phyloP scores from a whole-genome alignment of 1,284 basidiomycete genomes.

The Moesziomyces antarcticus region DNA sequence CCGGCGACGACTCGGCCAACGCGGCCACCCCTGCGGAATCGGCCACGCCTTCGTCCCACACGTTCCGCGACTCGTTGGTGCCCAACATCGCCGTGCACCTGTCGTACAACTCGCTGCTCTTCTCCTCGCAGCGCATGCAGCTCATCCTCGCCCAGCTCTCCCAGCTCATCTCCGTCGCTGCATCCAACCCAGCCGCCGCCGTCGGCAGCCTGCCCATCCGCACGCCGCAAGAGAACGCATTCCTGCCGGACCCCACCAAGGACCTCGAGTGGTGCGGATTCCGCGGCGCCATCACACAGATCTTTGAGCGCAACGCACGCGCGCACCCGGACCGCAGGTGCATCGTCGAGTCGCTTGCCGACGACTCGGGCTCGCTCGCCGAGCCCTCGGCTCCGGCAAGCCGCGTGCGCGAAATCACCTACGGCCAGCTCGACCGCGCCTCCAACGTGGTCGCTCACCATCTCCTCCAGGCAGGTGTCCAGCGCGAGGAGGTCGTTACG shows the following conservation, averaged over 20 bases:
- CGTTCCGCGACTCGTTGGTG: constrained; percentile 70
- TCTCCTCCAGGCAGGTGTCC: constrained; percentile 83
- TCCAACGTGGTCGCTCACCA: constrained; percentile 92
- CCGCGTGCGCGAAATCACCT: constrained; percentile 77
- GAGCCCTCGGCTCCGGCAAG: constrained; percentile 73
- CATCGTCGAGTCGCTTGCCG: constrained; percentile 72
- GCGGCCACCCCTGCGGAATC: constrained; percentile 14
- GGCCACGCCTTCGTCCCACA: constrained; percentile 14
- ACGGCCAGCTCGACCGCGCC: constrained; percentile 83
- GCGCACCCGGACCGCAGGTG: constrained; percentile 62
- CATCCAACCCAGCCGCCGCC: constrained; percentile 71
- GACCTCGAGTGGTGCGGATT: constrained; percentile 97
- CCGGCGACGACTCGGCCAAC: constrained; percentile 35
- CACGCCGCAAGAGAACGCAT: constrained; percentile 77
- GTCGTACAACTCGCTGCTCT: constrained; percentile 94
- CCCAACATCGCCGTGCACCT: constrained; percentile 79
- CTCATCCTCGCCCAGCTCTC: constrained; percentile 88
- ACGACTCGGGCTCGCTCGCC: constrained; percentile 72
- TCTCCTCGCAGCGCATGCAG: constrained; percentile 81
- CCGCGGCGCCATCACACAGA: constrained; percentile 92
- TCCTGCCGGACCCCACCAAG: constrained; percentile 82
- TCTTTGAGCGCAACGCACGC: constrained; percentile 64
- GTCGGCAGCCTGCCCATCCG: constrained; percentile 62
- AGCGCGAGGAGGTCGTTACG: constrained; percentile 96
- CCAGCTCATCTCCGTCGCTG: constrained; percentile 78